Evolutionary conservation across 371 early-diverging fungal species (phyloP).

Genomic region (Catenaria anguillulae): DNA sequence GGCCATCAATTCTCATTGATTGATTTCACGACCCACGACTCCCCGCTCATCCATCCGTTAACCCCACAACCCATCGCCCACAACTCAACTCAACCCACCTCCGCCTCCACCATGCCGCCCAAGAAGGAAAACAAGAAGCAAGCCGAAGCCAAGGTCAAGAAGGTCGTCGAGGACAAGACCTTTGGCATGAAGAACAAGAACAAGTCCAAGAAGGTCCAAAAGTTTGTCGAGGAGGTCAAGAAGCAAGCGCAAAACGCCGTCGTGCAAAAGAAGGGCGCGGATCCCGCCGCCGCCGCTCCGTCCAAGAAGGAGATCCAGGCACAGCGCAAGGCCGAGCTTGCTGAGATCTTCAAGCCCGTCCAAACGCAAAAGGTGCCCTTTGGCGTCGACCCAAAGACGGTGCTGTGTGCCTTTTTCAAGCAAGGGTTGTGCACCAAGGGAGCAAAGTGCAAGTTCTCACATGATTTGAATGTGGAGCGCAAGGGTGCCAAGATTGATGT

Average conservation of each 20-base stretch:
- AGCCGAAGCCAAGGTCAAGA: conserved; percentile 54
- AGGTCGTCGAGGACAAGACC: conserved; percentile 90
- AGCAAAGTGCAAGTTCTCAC: conserved; percentile 95
- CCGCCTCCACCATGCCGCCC: conserved; percentile 71
- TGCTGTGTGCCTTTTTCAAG: conserved; percentile 89
- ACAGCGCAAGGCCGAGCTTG: conserved; percentile 61
- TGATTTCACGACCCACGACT: no score
- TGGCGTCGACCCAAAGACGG: conserved; percentile 97
- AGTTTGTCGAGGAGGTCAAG: conserved; percentile 82
- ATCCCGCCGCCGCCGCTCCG: conserved; percentile 13
- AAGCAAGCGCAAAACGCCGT: conserved; percentile 49
- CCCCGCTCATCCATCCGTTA: no score
- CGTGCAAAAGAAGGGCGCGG: conserved; percentile 36
- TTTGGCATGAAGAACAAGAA: conserved; percentile 97
- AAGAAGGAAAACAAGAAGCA: conserved; percentile 47
- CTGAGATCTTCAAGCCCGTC: conserved; percentile 79
- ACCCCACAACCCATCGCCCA: no score
- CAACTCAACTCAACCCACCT: no score
- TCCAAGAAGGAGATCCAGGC: conserved; percentile 50
- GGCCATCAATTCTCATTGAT: no score
- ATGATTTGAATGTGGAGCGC: conserved; percentile 79
- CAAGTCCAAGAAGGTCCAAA: conserved; percentile 68
- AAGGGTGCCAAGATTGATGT: conserved; percentile 79
- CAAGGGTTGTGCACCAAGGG: conserved; percentile 86
- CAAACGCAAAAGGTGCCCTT: conserved; percentile 41